Evolutionary conservation across 2,329 filamentous ascomycete genomes (phyloP), one percentile per base, ranked within the genome.

Genomic region (Ophiostoma ulmi): DNA sequence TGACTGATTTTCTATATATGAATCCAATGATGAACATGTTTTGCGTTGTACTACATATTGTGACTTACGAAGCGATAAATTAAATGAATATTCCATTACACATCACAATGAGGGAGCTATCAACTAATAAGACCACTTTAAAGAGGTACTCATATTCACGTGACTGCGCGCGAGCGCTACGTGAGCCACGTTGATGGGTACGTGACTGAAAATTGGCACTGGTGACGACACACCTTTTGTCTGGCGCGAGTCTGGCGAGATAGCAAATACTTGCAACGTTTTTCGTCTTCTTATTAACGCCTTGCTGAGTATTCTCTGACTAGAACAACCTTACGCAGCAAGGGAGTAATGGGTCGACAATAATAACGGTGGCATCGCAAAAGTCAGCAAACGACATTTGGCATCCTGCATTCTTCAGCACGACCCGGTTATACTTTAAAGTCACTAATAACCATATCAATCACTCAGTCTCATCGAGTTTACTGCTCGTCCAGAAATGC

Each of bases 1-100:
- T 64, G 58, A 64, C 26, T 36, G n/a, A 26, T 58, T 58, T 58
- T 58, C 39, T 58, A 58, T 58, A 58, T 31, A 58, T 58, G 52
- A 58, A 26, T 58, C n/a, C 14, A 36, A 63, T 63, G 58, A 63
- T 63, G 14, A 8, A 36, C 4, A 35, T 36, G 31, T 63, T 58
- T 63, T 58, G 52, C n/a, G 52, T 58, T 58, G 52, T 6, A 26
- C 3, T 58, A 11, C n/a, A n/a, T 58, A 2, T 22, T 31, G 26
- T 35, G 20, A 35, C 22, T 61, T 17, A n/a, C 20, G 44, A n/a
- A 20, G 14, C 44, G n/a, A 48, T 48, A 48, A 48, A 5, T 48
- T n/a, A 20, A n/a, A 48, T 48, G 20, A 48, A 48, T 20, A n/a
- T 44, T 13, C 14, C 14, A 13, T 44, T 44, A 44, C 14, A 44